phyloP scores from a whole-genome alignment of 495 filamentous ascomycete species.

The Podospora appendiculata region DNA sequence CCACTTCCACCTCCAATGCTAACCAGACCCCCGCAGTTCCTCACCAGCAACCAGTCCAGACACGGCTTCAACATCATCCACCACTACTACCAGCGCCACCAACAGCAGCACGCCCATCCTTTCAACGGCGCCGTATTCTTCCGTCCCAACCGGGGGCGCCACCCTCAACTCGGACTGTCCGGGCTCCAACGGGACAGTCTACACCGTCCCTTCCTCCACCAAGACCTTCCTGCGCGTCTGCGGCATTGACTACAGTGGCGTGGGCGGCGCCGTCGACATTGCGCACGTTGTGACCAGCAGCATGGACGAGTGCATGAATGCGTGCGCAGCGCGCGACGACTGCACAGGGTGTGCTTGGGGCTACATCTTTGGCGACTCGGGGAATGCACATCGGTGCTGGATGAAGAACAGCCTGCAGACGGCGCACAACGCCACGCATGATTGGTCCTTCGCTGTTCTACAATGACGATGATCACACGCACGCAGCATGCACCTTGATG shows the following conservation, averaged over 20 bases:
- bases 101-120: background rate
- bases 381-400: constrained; percentile 31
- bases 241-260: constrained; percentile 34
- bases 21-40: constrained; percentile 1
- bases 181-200: constrained; percentile 35
- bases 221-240: constrained; percentile 37
- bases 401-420: constrained; percentile 32
- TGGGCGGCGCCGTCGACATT: constrained; percentile 28
- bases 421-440: constrained; percentile 21
- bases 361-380: constrained; percentile 28
- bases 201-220: constrained; percentile 31
- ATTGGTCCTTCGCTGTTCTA: constrained; percentile 39
- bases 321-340: constrained; percentile 29
- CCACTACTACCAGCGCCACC: constrained; percentile 6
- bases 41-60: background rate
- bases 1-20: background rate
- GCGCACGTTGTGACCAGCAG: constrained; percentile 26
- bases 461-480: constrained; percentile 1
- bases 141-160: constrained; percentile 4
- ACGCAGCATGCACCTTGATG: background rate
- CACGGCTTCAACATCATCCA: constrained; percentile 4
- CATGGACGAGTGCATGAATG: constrained; percentile 38
- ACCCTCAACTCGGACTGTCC: constrained; percentile 28
- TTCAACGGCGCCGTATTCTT: background rate
- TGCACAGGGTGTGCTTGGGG: constrained; percentile 41